Conservation (phyloP, 148 eudicot genomes). For the Vaccinium corymbosum region DNA sequence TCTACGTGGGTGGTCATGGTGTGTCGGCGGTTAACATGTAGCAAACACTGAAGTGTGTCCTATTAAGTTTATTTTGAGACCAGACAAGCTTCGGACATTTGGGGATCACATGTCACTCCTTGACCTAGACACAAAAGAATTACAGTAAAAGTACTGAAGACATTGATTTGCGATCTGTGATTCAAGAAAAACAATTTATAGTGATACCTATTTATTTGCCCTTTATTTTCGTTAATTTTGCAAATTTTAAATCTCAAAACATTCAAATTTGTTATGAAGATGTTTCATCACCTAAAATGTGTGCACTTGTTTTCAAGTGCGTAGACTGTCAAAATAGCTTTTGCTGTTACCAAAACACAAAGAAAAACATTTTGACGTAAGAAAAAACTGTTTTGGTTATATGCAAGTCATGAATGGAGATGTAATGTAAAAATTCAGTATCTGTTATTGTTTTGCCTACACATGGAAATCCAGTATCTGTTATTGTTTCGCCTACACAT, state of each 20-base stretch:
- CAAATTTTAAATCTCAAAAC: background rate
- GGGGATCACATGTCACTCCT: background rate
- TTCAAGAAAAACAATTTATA: background rate
- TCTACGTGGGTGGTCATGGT: background rate
- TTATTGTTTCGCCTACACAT: background rate
- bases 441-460: background rate
- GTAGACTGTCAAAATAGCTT: background rate
- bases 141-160: background rate
- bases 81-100: background rate
- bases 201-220: background rate
- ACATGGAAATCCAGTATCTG: too few relatives aligned
- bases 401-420: background rate
- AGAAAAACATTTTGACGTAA: background rate
- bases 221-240: background rate
- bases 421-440: background rate
- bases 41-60: background rate
- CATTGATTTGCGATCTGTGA: background rate
- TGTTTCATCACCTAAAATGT: background rate
- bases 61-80: background rate
- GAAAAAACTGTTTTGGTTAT: background rate
- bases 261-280: background rate
- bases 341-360: background rate
- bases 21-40: background rate
- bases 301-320: background rate
- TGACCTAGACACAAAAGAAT: background rate